A percentile compares a stretch with the other conserved stretches of the same genome.
Evolutionary conservation across 306 rosid species (phyloP).

Genomic region (Medicago ruthenica): DNA sequence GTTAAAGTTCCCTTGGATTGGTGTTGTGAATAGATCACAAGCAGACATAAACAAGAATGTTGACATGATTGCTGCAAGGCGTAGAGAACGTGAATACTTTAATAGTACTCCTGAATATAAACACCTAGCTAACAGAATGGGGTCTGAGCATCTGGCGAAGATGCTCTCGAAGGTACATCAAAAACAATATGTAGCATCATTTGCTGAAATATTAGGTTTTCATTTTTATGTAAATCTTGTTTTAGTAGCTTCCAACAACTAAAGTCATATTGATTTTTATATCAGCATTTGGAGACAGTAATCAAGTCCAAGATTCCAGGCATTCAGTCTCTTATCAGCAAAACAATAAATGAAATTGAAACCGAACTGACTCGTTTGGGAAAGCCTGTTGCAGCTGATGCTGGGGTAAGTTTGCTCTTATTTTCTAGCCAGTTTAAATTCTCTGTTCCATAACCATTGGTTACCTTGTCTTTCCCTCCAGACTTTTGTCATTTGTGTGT

Average conservation of each 20-base stretch:
- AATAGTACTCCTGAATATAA: conserved; percentile 76
- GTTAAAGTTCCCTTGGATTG: conserved; percentile 94
- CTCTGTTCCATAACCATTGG: neutral
- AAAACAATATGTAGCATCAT: conserved; percentile 29
- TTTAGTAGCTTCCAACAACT: conserved; percentile 14
- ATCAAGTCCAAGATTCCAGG: conserved; percentile 95
- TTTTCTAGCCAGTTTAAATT: conserved; percentile 25
- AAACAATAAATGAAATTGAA: conserved; percentile 84
- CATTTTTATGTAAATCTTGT: conserved; percentile 8
- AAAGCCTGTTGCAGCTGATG: conserved; percentile 85
- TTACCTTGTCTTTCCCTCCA: conserved; percentile 18
- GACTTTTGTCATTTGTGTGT: neutral
- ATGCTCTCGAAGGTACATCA: conserved; percentile 84
- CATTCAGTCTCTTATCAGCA: conserved; percentile 90
- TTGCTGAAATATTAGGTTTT: conserved; percentile 3
- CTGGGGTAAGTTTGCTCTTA: conserved; percentile 71
- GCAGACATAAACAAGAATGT: conserved; percentile 90
- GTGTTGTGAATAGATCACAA: conserved; percentile 96
- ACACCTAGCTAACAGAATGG: conserved; percentile 89
- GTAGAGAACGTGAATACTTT: conserved; percentile 90
- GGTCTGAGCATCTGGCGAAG: conserved; percentile 95
- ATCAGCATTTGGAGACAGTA: conserved; percentile 91
- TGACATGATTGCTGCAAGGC: conserved; percentile 98
- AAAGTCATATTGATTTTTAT: conserved; percentile 42
- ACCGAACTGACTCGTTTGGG: conserved; percentile 80